Percentiles rank a stretch among this genome's conserved stretches.
phyloP scores from a whole-genome alignment of 2,329 filamentous ascomycete genomes.

The Aspergillus persii region DNA sequence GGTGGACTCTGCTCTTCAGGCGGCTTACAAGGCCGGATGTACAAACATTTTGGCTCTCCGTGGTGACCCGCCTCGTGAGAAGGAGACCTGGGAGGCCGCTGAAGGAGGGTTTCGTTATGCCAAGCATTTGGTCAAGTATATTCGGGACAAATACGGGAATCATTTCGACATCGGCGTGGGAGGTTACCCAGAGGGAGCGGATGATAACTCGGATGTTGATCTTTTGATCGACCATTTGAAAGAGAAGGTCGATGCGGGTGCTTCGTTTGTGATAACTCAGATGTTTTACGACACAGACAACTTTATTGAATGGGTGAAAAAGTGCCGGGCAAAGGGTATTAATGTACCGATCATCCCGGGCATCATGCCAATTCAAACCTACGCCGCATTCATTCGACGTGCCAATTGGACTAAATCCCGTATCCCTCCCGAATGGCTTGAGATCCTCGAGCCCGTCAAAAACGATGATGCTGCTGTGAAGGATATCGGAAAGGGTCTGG shows the following conservation, averaged over 20 bases:
- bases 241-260: conserved; percentile 93
- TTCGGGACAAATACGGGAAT: conserved; percentile 73
- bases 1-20: conserved; percentile 81
- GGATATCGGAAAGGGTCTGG: conserved; percentile 80
- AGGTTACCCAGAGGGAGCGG: conserved; percentile 91
- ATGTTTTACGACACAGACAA: conserved; percentile 99
- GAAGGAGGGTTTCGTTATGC: conserved; percentile 89
- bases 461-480: conserved; percentile 93
- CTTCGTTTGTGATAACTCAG: conserved; percentile 92
- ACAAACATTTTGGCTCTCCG: conserved; percentile 94
- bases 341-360: conserved; percentile 78
- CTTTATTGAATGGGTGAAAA: conserved; percentile 86
- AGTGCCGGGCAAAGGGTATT: conserved; percentile 82
- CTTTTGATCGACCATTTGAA: conserved; percentile 86
- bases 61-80: conserved; percentile 88
- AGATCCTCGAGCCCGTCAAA: conserved; percentile 85
- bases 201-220: conserved; percentile 87
- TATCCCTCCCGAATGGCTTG: conserved; percentile 77
- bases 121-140: conserved; percentile 83
- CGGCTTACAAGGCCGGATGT: conserved; percentile 91
- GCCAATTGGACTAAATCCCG: conserved; percentile 88
- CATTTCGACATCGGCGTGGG: conserved; percentile 98
- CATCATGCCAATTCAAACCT: conserved; percentile 93
- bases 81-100: conserved; percentile 87
- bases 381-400: conserved; percentile 85